phyloP scores from a whole-genome alignment of 2,329 filamentous ascomycete species.

The Pyrenochaeta sp. region DNA sequence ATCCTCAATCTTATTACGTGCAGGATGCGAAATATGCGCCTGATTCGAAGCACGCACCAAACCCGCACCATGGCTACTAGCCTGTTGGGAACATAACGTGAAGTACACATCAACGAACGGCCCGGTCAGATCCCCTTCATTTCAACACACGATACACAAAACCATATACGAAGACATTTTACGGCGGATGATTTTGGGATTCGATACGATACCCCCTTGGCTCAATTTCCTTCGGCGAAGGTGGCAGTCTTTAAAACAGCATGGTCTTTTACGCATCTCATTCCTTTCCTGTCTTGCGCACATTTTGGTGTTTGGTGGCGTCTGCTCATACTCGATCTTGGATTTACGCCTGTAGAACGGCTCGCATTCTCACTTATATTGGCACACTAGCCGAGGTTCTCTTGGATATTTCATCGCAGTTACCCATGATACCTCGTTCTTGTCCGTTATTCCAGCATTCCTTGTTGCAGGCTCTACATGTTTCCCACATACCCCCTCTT shows the following conservation, averaged over 20 bases:
- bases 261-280: constrained; percentile 2
- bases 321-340: neutral
- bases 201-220: constrained; percentile 26
- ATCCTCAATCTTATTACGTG: constrained; percentile 39
- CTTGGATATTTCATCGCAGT: neutral
- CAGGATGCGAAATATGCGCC: constrained; percentile 37
- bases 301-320: neutral
- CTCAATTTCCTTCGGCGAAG: constrained; percentile 16
- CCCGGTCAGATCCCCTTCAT: constrained; percentile 1
- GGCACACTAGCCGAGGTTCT: neutral
- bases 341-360: neutral
- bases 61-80: constrained; percentile 16
- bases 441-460: constrained; percentile 3
- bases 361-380: neutral
- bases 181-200: constrained; percentile 20
- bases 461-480: neutral
- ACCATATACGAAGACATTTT: constrained; percentile 16
- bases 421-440: constrained; percentile 8
- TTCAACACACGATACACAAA: constrained; percentile 10
- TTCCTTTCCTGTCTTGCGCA: neutral
- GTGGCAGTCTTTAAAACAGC: constrained; percentile 8
- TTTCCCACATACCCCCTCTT: constrained; percentile 16
- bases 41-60: constrained; percentile 16
- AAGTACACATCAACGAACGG: neutral
- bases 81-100: neutral